These are phyloP conservation scores for Kazachstania bromeliacearum DNA, from an alignment of 805 yeast genomes.

Conservation along the genomic window DNA sequence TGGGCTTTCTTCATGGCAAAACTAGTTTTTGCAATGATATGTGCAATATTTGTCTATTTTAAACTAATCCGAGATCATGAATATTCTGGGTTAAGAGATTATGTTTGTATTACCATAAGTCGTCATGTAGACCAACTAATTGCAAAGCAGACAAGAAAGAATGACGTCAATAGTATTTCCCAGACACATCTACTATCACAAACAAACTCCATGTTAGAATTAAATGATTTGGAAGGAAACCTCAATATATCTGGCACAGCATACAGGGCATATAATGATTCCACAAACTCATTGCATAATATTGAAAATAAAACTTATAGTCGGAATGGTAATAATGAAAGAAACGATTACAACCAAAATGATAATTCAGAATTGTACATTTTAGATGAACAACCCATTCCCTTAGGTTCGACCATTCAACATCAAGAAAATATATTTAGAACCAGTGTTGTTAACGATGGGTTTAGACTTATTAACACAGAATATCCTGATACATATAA, in stretches of 20 bases:
- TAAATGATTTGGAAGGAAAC: neutral
- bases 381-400: too few relatives aligned
- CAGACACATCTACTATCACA: slow-evolving; percentile 1
- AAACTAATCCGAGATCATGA: slow-evolving; percentile 33
- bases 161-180: neutral
- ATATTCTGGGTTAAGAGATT: slow-evolving; percentile 45
- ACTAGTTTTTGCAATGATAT: slow-evolving; percentile 42
- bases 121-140: slow-evolving; percentile 40
- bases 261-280: slow-evolving; percentile 3
- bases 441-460: too few relatives aligned
- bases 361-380: too few relatives aligned
- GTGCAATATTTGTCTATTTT: slow-evolving; percentile 44
- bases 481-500: too few relatives aligned
- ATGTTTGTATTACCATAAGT: slow-evolving; percentile 53
- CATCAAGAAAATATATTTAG: slow-evolving; percentile 1
- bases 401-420: slow-evolving; percentile 1
- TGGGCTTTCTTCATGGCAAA: slow-evolving; percentile 60
- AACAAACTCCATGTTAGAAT: slow-evolving; percentile 1
- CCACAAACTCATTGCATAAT: slow-evolving; percentile 1
- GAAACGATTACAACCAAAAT: neutral
- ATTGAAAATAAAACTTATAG: neutral
- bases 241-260: neutral
- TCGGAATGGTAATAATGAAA: neutral
- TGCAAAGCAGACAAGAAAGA: slow-evolving; percentile 1
- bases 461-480: too few relatives aligned